A percentile compares a stretch with the other conserved stretches of the same genome.
These are phyloP conservation scores for Arabidopsis hybrid DNA, from an alignment of 441 rosid species.

Conservation along the genomic window DNA sequence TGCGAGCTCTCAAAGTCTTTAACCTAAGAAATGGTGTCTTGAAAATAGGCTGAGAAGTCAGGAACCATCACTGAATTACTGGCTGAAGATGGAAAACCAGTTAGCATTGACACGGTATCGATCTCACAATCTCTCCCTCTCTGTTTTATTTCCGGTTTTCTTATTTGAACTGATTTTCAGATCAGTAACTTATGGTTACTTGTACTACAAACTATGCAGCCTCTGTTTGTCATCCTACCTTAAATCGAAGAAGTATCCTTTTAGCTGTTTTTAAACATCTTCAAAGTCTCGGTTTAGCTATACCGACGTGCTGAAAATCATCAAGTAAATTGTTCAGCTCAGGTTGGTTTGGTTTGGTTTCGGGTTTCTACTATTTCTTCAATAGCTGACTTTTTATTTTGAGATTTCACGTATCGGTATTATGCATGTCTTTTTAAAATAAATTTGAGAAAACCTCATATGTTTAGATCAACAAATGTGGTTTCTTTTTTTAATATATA, in stretches of 20 bases:
- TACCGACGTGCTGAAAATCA: conserved; percentile 22
- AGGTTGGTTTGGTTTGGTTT: conserved; percentile 23
- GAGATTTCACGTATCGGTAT: neutral
- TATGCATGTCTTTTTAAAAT: conserved; percentile 16
- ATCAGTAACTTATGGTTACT: conserved; percentile 12
- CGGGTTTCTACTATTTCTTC: conserved; percentile 1
- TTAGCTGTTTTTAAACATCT: conserved; percentile 21
- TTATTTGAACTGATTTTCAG: neutral
- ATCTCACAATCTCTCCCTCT: conserved; percentile 4
- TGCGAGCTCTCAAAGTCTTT: neutral
- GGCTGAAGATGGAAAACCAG: conserved; percentile 87
- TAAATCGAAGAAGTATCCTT: conserved; percentile 43
- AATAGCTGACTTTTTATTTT: neutral
- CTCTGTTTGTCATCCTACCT: conserved; percentile 68
- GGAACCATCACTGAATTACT: conserved; percentile 84
- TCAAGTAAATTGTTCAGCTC: conserved; percentile 14
- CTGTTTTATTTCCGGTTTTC: conserved; percentile 25
- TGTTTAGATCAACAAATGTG: neutral
- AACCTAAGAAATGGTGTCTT: conserved; percentile 29
- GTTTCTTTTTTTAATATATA: neutral
- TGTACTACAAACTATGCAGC: conserved; percentile 58
- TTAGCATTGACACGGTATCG: conserved; percentile 78
- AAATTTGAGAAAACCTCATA: neutral
- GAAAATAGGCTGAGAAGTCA: conserved; percentile 82
- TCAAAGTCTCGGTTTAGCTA: conserved; percentile 22